phyloP scores from a whole-genome alignment of 192 early-diverging fungal species.

The Phlyctochytrium arcticum region DNA sequence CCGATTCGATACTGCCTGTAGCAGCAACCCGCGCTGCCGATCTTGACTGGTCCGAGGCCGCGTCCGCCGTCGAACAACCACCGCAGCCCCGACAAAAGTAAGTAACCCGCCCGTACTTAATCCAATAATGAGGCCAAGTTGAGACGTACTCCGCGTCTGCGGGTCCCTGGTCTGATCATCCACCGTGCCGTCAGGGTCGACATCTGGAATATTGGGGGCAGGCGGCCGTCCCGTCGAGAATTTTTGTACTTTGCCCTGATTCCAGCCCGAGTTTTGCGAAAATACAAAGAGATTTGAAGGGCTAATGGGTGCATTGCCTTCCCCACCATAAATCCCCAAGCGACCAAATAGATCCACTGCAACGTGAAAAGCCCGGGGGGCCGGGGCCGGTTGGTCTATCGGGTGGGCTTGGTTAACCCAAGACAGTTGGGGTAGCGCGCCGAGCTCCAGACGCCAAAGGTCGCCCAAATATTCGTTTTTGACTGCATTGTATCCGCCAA shows the following conservation, averaged over 20 bases:
- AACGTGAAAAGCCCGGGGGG: neutral
- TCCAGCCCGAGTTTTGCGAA: neutral
- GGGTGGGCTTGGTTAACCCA: neutral
- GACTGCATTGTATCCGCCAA: neutral
- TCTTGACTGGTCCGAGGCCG: neutral
- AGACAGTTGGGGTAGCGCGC: neutral
- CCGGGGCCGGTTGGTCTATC: neutral
- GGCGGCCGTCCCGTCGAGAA: neutral
- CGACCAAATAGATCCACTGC: neutral
- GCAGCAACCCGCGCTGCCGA: neutral
- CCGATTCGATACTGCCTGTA: neutral
- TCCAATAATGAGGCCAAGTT: neutral
- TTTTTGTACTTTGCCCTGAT: neutral
- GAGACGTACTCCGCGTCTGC: neutral
- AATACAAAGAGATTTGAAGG: neutral
- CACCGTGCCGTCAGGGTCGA: neutral
- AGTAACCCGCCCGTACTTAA: neutral
- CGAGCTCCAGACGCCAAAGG: neutral
- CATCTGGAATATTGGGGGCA: neutral
- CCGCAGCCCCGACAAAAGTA: neutral
- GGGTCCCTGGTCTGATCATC: too few species aligned
- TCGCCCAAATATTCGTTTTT: neutral
- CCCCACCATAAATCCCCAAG: neutral
- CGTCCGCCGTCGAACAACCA: neutral
- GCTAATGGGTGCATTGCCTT: neutral